Conservation (phyloP, 805 yeast species). For the Candida nanaspora region DNA sequence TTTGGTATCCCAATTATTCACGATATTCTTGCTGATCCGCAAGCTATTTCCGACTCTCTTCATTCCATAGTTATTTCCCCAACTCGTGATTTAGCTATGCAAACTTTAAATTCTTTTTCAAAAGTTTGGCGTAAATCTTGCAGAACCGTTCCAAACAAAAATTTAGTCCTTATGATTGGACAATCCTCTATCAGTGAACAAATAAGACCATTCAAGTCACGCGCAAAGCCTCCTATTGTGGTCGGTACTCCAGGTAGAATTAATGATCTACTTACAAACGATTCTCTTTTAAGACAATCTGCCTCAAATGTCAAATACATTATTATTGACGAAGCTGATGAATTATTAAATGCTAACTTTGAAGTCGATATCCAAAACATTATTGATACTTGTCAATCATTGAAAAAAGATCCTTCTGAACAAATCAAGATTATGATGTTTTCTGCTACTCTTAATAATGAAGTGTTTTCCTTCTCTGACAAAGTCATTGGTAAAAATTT, state of each 20-base stretch:
- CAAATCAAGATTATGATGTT: slow-evolving; percentile 63
- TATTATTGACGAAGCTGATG: slow-evolving; percentile 89
- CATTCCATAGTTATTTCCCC: slow-evolving; percentile 74
- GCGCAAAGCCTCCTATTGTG: slow-evolving; percentile 48
- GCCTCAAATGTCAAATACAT: slow-evolving; percentile 53
- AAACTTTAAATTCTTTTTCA: slow-evolving; percentile 60
- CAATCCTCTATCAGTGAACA: slow-evolving; percentile 43
- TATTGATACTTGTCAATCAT: slow-evolving; percentile 35
- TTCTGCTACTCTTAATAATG: slow-evolving; percentile 79
- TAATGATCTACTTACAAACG: slow-evolving; percentile 47
- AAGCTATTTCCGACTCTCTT: slow-evolving; percentile 28
- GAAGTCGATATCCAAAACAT: slow-evolving; percentile 56
- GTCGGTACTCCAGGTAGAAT: slow-evolving; percentile 91
- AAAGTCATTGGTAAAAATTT: slow-evolving; percentile 45
- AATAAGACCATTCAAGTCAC: slow-evolving; percentile 19
- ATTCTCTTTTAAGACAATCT: slow-evolving; percentile 32
- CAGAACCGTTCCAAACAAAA: slow-evolving; percentile 10
- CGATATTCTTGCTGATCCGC: slow-evolving; percentile 23
- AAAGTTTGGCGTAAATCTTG: slow-evolving; percentile 29
- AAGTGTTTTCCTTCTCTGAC: slow-evolving; percentile 60
- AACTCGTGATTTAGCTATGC: slow-evolving; percentile 86
- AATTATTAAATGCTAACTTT: slow-evolving; percentile 77
- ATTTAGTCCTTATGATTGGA: slow-evolving; percentile 57
- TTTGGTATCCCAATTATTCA: slow-evolving; percentile 77
- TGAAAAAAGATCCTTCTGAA: slow-evolving; percentile 15